Evolutionary conservation across 441 rosid species (phyloP).

Genomic region (Adansonia grandidieri): DNA sequence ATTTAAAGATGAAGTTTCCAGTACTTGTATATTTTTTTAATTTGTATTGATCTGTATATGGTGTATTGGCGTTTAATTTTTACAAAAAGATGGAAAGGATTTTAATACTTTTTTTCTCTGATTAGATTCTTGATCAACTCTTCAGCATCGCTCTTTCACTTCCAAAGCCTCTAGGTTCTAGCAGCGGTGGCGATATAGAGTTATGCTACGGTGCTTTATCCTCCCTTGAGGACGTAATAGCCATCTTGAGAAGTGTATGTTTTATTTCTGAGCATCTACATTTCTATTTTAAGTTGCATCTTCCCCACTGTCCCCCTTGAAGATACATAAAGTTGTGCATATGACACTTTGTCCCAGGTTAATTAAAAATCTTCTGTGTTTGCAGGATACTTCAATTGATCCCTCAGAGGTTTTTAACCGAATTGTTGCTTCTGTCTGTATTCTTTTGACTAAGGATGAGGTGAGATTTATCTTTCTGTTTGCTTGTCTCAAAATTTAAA

Average conservation of each 20-base stretch:
- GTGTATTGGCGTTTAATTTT: conserved; percentile 16
- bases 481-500: conserved; percentile 6
- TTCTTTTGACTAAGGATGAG: conserved; percentile 80
- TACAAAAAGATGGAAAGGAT: conserved; percentile 3
- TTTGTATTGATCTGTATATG: conserved; percentile 1
- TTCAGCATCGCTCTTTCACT: conserved; percentile 96
- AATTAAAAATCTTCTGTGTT: conserved; percentile 9
- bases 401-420: conserved; percentile 99
- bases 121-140: conserved; percentile 92
- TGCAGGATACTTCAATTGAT: conserved; percentile 99
- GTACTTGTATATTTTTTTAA: conserved; percentile 4
- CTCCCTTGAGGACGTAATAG: conserved; percentile 98
- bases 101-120: conserved; percentile 28
- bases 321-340: neutral
- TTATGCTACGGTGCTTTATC: conserved; percentile 79
- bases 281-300: conserved; percentile 3
- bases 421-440: conserved; percentile 83
- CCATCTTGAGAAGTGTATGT: conserved; percentile 92
- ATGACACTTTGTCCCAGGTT: neutral
- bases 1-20: conserved; percentile 24
- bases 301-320: neutral
- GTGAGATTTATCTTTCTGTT: conserved; percentile 48
- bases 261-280: conserved; percentile 20
- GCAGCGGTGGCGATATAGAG: conserved; percentile 61
- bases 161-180: conserved; percentile 72